Percentiles rank a stretch among this genome's conserved stretches.
Conservation (phyloP, 1,284 basidiomycete species). For the Inonotus obliquus region DNA sequence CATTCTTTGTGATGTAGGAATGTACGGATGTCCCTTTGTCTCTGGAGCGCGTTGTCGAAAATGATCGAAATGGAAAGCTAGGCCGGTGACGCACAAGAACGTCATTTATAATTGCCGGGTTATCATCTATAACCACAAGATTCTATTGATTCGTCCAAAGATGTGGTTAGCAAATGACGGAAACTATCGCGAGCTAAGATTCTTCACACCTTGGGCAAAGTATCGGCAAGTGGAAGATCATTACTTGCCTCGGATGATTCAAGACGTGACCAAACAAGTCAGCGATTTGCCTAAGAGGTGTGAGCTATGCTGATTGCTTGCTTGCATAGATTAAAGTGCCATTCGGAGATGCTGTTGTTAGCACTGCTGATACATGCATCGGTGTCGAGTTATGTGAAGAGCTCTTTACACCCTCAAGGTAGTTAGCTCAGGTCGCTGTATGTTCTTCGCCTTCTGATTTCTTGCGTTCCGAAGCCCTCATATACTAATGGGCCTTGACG, state of each 20-base stretch:
- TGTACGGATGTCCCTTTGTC: constrained; percentile 48
- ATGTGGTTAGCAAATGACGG: constrained; percentile 99
- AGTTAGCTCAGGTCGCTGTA: constrained; percentile 19
- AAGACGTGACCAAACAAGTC: constrained; percentile 86
- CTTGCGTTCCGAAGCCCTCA: constrained; percentile 64
- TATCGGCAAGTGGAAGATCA: constrained; percentile 86
- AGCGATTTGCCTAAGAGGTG: constrained; percentile 11
- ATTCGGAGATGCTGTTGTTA: constrained; percentile 93
- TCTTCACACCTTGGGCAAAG: constrained; percentile 95
- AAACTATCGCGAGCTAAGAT: constrained; percentile 94
- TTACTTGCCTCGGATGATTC: constrained; percentile 83
- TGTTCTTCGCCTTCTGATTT: constrained; percentile 7
- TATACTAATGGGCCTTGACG: constrained; percentile 94
- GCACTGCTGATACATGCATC: constrained; percentile 92
- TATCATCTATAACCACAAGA: constrained; percentile 81
- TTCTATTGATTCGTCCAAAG: constrained; percentile 93
- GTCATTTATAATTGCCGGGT: constrained; percentile 96
- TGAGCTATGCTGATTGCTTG: background rate
- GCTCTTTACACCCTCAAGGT: constrained; percentile 95
- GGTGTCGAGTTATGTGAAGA: constrained; percentile 97
- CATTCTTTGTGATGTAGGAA: constrained; percentile 92
- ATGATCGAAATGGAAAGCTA: constrained; percentile 28
- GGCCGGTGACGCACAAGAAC: constrained; percentile 96
- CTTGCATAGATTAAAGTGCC: constrained; percentile 70
- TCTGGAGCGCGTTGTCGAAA: constrained; percentile 1